These are phyloP conservation scores for Geoglossum glabrum DNA, from an alignment of 495 filamentous ascomycete genomes.

Conservation along the genomic window DNA sequence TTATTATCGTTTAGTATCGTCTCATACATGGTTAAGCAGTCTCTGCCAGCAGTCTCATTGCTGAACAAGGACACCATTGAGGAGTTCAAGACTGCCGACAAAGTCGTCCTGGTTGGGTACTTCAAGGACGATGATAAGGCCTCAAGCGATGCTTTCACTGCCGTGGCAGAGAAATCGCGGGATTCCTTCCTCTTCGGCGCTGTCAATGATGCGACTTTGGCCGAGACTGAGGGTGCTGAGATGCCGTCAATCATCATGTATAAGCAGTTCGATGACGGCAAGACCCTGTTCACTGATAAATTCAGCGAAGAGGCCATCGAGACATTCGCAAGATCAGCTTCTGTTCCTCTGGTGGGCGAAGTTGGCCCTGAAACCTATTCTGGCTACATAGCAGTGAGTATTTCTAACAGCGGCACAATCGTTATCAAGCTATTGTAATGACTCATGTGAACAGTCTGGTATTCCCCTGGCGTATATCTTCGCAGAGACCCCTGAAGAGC, in stretches of 20 bases:
- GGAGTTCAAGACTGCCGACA: conserved; percentile 95
- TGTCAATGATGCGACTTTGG: conserved; percentile 60
- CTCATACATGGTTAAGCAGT: conserved; percentile 98
- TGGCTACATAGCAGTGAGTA: conserved; percentile 71
- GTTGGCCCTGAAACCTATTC: conserved; percentile 96
- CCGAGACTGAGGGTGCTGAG: conserved; percentile 73
- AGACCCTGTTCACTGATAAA: conserved; percentile 58
- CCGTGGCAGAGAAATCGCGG: conserved; percentile 63
- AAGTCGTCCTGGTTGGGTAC: conserved; percentile 86
- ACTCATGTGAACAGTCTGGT: conserved; percentile 35
- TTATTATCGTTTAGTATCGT: conserved; percentile 41
- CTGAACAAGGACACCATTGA: conserved; percentile 63
- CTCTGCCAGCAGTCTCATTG: conserved; percentile 73
- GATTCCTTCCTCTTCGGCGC: conserved; percentile 87
- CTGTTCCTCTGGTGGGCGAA: conserved; percentile 85
- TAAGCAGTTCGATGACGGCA: conserved; percentile 97
- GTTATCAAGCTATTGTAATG: background rate
- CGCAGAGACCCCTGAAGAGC: conserved; percentile 80
- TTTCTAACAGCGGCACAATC: background rate
- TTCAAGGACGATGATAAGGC: conserved; percentile 68
- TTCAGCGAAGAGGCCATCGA: conserved; percentile 60
- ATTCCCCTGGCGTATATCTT: conserved; percentile 96
- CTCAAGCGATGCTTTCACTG: conserved; percentile 58
- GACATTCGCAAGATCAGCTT: conserved; percentile 62
- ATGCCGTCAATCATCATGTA: conserved; percentile 81